Evolutionary conservation across 176 grass and related monocot species (phyloP), one percentile per base, ranked within the genome.

Genomic region (Oropetium thomaeum): DNA sequence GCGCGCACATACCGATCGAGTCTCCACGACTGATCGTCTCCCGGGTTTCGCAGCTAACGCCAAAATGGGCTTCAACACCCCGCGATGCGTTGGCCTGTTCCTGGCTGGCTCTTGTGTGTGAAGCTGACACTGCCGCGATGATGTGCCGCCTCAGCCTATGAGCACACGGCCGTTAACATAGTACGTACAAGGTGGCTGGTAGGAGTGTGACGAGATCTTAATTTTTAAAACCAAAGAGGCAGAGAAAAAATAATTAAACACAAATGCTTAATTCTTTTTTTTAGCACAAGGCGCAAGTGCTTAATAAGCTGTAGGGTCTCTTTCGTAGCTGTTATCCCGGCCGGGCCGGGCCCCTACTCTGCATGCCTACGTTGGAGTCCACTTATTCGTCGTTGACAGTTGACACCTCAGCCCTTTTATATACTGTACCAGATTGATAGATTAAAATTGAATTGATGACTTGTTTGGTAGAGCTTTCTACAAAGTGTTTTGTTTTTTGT

Each of bases 51-150:
- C n/a, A n/a, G n/a, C n/a, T n/a, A n/a, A n/a, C n/a, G n/a, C n/a
- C n/a, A n/a, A n/a, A n/a, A n/a, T n/a, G n/a, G n/a, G n/a, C n/a
- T n/a, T n/a, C n/a, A n/a, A n/a, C 81, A 49, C 60, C 62, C 27
- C 30, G 35, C 3, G 32, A 51, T 83, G 81, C 72, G 41, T 76
- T 83, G 81, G 53, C 72, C 17, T 1, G 62, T 61, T 76, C 64
- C 72, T 58, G 58, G 23, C 51, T 30, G 20, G 44, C 42, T 13
- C 44, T n/a, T 22, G 8, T 25, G 1, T 54, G 29, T 54, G 29
- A 38, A 32, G n/a, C 58, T 67, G 71, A 75, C 38, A 47, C 61
- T 59, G 49, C 15, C 17, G 23, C 30, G 30, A 29, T 37, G 68
- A 52, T 31, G 68, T 11, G 44, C 23, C 55, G 12, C 5, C 13